Evolutionary conservation across 108 stramenopile genomes (phyloP).

Genomic region (Asterionellopsis glacialis): DNA sequence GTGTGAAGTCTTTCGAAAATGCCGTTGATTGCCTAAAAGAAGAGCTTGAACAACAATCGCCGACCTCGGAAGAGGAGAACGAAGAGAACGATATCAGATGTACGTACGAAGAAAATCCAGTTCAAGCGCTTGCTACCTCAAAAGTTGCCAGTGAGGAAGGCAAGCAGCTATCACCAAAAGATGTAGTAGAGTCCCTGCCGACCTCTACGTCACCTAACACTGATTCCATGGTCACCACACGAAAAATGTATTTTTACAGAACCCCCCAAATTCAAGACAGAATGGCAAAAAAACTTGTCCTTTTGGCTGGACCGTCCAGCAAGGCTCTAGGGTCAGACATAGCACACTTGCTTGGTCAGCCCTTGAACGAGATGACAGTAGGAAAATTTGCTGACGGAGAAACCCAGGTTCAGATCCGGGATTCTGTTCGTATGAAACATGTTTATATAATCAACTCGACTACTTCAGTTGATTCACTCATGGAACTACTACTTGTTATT

Average conservation of each 20-base stretch:
- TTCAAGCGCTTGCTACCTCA: neutral
- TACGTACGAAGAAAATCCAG: neutral
- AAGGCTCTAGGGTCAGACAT: conserved; percentile 64
- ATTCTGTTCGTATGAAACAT: conserved; percentile 73
- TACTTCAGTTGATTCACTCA: conserved; percentile 54
- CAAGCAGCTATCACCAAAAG: neutral
- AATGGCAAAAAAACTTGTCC: conserved; percentile 51
- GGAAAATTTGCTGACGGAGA: conserved; percentile 81
- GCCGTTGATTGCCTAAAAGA: neutral
- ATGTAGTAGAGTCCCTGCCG: conserved; percentile 7
- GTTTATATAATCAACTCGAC: conserved; percentile 77
- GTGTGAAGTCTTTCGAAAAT: no score
- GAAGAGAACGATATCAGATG: neutral
- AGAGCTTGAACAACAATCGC: neutral
- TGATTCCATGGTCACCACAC: conserved; percentile 53
- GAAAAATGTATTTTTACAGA: conserved; percentile 78
- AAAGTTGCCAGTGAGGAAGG: neutral
- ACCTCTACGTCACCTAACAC: neutral
- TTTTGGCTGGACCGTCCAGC: conserved; percentile 70
- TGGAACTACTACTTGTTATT: conserved; percentile 76
- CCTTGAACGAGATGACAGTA: conserved; percentile 53
- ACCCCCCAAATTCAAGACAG: conserved; percentile 38
- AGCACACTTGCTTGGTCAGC: conserved; percentile 67
- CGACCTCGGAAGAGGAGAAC: neutral
- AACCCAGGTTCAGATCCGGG: conserved; percentile 53